A percentile compares a stretch with the other conserved stretches of the same genome.
Conservation (phyloP, 495 filamentous ascomycete genomes). For the Terfezia boudieri region DNA sequence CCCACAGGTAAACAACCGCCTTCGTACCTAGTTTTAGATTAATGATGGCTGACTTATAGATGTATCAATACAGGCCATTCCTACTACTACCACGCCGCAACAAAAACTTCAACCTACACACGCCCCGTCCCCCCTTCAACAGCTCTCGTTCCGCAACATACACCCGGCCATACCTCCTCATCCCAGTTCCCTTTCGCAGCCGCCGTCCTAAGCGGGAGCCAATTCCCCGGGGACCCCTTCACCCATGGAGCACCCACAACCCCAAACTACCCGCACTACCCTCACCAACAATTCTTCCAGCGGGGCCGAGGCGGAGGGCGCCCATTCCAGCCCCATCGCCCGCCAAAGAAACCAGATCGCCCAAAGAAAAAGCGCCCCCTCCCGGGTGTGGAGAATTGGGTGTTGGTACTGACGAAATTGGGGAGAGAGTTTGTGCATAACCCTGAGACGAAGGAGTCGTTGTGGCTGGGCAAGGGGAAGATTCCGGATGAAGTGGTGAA, state of each 20-base stretch:
- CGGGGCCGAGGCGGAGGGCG: constrained; percentile 8
- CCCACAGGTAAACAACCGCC: constrained; percentile 37
- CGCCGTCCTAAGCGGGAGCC: neutral
- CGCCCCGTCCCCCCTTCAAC: constrained; percentile 31
- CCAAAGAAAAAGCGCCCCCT: constrained; percentile 62
- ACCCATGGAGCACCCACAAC: constrained; percentile 1
- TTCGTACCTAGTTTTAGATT: neutral
- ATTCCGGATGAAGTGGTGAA: constrained; percentile 66
- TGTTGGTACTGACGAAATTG: constrained; percentile 75
- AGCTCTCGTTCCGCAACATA: constrained; percentile 12
- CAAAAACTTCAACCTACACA: constrained; percentile 71
- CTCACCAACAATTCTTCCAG: constrained; percentile 4
- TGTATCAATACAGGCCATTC: constrained; percentile 34
- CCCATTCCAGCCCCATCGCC: constrained; percentile 16
- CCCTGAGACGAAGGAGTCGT: constrained; percentile 55
- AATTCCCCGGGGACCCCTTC: neutral
- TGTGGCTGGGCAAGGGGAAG: constrained; percentile 38
- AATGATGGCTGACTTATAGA: neutral
- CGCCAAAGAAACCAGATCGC: constrained; percentile 36
- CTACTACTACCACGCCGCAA: constrained; percentile 75
- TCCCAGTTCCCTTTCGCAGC: constrained; percentile 11
- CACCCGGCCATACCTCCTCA: constrained; percentile 9
- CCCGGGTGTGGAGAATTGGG: constrained; percentile 68
- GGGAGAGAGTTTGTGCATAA: constrained; percentile 81
- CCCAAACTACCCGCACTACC: neutral